Percentiles rank a stretch among this genome's conserved stretches.
Conservation (phyloP, 139 green algal genomes). For the Marvania coccoides region DNA sequence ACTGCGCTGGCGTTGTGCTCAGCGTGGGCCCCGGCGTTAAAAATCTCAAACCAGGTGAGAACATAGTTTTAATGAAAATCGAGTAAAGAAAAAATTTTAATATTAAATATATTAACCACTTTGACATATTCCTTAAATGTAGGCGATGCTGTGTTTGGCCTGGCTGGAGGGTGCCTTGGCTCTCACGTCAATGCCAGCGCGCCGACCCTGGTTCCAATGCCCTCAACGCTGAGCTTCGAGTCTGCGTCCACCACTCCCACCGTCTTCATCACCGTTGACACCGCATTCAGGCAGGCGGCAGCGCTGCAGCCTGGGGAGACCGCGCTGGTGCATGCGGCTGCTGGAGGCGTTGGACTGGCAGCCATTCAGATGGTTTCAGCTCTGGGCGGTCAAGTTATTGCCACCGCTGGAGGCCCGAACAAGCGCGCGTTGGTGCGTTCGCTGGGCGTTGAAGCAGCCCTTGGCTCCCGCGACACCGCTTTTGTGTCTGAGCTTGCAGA, state of each 20-base stretch:
- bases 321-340: slow-evolving; percentile 66
- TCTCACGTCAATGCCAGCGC: slow-evolving; percentile 50
- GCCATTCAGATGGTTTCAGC: slow-evolving; percentile 45
- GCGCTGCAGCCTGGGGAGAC: slow-evolving; percentile 24
- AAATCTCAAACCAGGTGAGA: not conserved
- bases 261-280: slow-evolving; percentile 72
- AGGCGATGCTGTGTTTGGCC: slow-evolving; percentile 68
- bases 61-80: not conserved
- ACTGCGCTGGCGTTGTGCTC: slow-evolving; percentile 48
- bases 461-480: slow-evolving; percentile 48
- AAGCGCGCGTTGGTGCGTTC: slow-evolving; percentile 63
- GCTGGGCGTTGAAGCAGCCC: slow-evolving; percentile 29
- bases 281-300: slow-evolving; percentile 42
- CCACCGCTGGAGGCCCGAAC: slow-evolving; percentile 55
- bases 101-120: not conserved
- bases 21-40: slow-evolving; percentile 2
- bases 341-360: slow-evolving; percentile 74
- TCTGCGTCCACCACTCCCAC: slow-evolving; percentile 67
- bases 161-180: slow-evolving; percentile 65
- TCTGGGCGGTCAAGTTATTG: slow-evolving; percentile 29
- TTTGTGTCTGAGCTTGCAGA: slow-evolving; percentile 49
- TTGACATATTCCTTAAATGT: too few relatives aligned
- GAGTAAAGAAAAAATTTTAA: not conserved
- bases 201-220: slow-evolving; percentile 55
- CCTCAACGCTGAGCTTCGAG: slow-evolving; percentile 53